Evolutionary conservation across 108 stramenopile species (phyloP).

Genomic region (Aurantiochytrium sp.): DNA sequence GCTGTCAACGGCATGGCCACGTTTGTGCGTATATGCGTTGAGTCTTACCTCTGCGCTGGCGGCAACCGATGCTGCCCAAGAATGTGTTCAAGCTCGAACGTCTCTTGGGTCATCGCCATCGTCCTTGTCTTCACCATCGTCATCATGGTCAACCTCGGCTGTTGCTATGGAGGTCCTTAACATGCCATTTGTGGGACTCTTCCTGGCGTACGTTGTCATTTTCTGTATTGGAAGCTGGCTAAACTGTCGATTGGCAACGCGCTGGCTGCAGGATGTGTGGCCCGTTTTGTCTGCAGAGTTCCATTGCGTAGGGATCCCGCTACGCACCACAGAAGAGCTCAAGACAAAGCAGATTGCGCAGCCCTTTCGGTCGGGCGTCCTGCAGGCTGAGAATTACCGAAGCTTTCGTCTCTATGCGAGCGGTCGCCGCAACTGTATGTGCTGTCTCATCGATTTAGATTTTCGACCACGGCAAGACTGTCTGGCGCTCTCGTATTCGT

Average conservation of each 20-base stretch:
- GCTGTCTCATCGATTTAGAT: background rate
- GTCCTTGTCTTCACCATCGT: too few species aligned
- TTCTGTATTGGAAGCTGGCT: background rate
- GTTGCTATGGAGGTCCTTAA: background rate
- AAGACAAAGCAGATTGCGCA: background rate
- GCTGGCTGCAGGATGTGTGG: background rate
- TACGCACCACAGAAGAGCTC: background rate
- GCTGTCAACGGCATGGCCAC: too few species aligned
- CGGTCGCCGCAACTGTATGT: background rate
- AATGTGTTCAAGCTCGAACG: too few species aligned
- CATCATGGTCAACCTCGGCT: background rate
- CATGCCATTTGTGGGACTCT: background rate
- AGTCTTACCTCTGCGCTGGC: too few species aligned
- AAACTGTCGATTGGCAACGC: background rate
- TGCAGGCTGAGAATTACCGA: background rate
- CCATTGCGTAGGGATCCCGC: background rate
- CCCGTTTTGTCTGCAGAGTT: background rate
- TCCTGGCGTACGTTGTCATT: background rate
- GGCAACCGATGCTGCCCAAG: too few species aligned
- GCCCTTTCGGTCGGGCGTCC: background rate
- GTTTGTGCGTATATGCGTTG: too few species aligned
- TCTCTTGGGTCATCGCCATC: too few species aligned
- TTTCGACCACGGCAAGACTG: background rate
- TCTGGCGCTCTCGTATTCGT: background rate
- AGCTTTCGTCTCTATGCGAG: background rate